phyloP scores from a whole-genome alignment of 768 basidiomycete genomes.

The Lactarius sp. region DNA sequence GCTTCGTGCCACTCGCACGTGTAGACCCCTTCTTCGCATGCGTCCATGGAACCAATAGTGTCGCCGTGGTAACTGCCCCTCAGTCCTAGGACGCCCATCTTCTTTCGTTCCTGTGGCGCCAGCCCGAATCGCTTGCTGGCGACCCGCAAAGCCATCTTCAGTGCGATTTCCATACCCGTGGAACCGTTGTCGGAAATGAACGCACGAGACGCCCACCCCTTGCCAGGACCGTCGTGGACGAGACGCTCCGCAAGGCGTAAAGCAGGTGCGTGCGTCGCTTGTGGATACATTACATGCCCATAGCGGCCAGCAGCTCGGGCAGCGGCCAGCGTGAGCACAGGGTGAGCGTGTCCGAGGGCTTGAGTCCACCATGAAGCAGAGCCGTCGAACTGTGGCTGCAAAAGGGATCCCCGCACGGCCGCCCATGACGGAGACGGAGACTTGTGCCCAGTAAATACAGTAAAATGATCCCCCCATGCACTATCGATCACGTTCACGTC shows the following conservation, averaged over 20 bases:
- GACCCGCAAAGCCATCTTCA: constrained; percentile 92
- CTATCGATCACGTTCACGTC: constrained; percentile 92
- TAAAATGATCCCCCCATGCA: constrained; percentile 83
- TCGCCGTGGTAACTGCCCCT: constrained; percentile 97
- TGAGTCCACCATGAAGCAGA: constrained; percentile 99
- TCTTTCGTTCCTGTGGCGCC: constrained; percentile 38
- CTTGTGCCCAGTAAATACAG: constrained; percentile 46
- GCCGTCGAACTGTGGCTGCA: constrained; percentile 71
- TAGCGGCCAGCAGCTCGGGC: constrained; percentile 89
- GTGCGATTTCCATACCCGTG: constrained; percentile 94
- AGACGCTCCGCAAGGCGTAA: constrained; percentile 78
- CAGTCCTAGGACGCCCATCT: constrained; percentile 76
- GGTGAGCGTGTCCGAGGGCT: constrained; percentile 76
- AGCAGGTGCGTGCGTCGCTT: constrained; percentile 82
- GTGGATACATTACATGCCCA: constrained; percentile 96
- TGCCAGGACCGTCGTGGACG: constrained; percentile 69
- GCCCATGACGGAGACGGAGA: constrained; percentile 21
- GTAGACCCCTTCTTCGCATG: constrained; percentile 87
- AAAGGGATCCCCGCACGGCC: constrained; percentile 34
- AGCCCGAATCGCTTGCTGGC: constrained; percentile 43
- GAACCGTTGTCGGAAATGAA: constrained; percentile 96
- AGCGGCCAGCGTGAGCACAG: constrained; percentile 76
- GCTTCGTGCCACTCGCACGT: constrained; percentile 95
- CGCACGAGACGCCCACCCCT: constrained; percentile 85
- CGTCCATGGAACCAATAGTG: constrained; percentile 97